Base-by-base conservation (phyloP, 805 yeast species). In the Pichia gijzeniarum region DNA sequence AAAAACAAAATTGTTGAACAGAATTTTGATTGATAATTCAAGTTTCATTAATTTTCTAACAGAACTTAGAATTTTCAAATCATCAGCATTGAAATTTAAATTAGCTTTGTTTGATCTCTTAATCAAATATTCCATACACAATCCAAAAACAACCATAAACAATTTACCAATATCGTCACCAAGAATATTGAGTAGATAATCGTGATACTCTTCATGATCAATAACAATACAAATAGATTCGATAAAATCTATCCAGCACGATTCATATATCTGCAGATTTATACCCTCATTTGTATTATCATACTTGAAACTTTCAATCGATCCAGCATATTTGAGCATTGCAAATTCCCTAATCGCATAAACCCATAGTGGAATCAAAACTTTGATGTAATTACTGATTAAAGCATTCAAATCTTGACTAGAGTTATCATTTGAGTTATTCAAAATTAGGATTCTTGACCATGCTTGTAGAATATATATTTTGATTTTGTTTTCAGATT, bases 321-420 rank as follows among this genome's bases (percentile, higher is more conserved):
- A 54, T 63, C 64, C 72, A 10, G 9, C 28, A 55, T 82, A 84
- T 54, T 78, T 80, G 30, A 80, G 58, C 54, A 79, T 71, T 0
- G 95, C 83, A 56, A 73, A 85, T 47, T 90, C 96, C 42, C 85
- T 73, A 47, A 93, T 61, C 0, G 84, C 72, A 5, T 82, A 66
- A 4, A 86, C 73, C 98, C 98, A 93, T 43, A 88, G 64, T 0
- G 95, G 85, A 0, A 79, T 74, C 45, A 93, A 70, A 17, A 76
- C 61, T 5, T 70, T 72, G 42, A 79, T 70, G 56, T 86, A 82
- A 28, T 79, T 78, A 16, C 67, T 65, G 13, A 82, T 68, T 27
- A 83, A 67, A 2, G 61, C 67, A 4, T 69, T 62, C 25, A 88
- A 58, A 1, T 62, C 65, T 46, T 71, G 72, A n/a, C 53, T 56